Base-by-base conservation (phyloP, 2,329 filamentous ascomycete genomes). In the Alternaria brassicae region DNA sequence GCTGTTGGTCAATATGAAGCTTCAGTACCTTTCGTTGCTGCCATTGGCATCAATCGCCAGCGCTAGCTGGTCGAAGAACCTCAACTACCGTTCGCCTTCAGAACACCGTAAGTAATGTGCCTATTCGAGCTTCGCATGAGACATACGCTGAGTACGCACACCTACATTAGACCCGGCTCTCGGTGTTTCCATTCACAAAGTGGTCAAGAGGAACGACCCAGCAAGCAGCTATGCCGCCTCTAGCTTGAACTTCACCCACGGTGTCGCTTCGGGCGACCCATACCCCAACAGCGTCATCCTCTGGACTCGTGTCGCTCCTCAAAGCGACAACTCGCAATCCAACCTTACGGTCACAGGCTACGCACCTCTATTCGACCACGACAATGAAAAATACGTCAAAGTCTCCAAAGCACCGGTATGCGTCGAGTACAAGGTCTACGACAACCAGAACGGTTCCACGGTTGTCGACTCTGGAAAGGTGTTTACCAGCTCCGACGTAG, bases 401-500 rank as follows among this genome's bases (percentile, higher is more conserved):
- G 78, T 82, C 4, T 87, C 84, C 15, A 86, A 82, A 58, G 81
- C 86, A 6, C 88, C 89, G 0, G 82, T 91, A 30, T 92, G 90
- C 67, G 83, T 92, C 0, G 82, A 88, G 34, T 92, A 87, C 81
- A 84, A 83, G 57, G 84, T 91, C 17, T 81, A 82, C 13, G 77
- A 78, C 19, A 82, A 84, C 65, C 71, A 81, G 49, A 74, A 79
- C n/a, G 79, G 85, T 30, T 76, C 77, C 10, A 55, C 56, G 19
- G 78, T 85, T 7, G 85, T 86, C 2, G 81, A 84, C 50, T 80
- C 79, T 1, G 90, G 90, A 5, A 84, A 78, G 34, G 88, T 84
- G 1, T 91, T 88, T 70, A 92, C 90, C 0, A 90, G 84, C 34
- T 89, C 86, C 1, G 90, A 92, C 71, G 86, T 92, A 47, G 90